Conservation (phyloP, 106 monocot genomes). For the Dioscorea zingiberensis region DNA sequence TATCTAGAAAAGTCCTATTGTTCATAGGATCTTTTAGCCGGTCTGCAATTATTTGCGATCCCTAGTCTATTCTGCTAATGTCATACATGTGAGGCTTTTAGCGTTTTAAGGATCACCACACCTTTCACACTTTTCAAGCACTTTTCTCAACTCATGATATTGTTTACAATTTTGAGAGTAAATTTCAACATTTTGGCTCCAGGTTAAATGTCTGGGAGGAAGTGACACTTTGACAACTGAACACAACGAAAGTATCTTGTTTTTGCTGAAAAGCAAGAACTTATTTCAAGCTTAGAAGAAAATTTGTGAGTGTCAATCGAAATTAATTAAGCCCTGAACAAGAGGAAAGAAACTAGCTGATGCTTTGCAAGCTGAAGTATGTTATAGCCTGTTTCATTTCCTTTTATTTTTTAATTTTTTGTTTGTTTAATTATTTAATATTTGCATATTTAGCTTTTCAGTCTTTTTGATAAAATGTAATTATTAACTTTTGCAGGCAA, state of each 20-base stretch:
- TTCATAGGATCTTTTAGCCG: no score
- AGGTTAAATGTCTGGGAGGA: slow-evolving; percentile 41
- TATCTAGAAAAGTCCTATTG: no score
- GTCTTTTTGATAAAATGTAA: background rate
- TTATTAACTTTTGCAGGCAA: slow-evolving; percentile 31
- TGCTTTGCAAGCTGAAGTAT: slow-evolving; percentile 57
- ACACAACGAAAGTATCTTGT: slow-evolving; percentile 35
- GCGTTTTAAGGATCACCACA: no score
- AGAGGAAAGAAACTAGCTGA: slow-evolving; percentile 64
- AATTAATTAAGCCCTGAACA: slow-evolving; percentile 50
- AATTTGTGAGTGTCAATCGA: slow-evolving; percentile 42
- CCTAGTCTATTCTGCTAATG: no score
- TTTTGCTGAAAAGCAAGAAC: slow-evolving; percentile 57
- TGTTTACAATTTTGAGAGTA: slow-evolving; percentile 23
- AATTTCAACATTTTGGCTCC: slow-evolving; percentile 20
- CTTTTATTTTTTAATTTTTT: no score
- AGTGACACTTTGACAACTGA: slow-evolving; percentile 32
- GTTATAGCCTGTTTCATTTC: background rate
- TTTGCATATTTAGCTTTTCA: background rate
- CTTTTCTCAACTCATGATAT: background rate
- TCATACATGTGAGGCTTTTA: no score
- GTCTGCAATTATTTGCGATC: no score
- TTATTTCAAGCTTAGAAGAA: slow-evolving; percentile 44
- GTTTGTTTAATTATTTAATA: background rate
- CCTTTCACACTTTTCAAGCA: no score